Evolutionary conservation across 2,329 filamentous ascomycete genomes (phyloP).

Genomic region (Diaporthe eres): DNA sequence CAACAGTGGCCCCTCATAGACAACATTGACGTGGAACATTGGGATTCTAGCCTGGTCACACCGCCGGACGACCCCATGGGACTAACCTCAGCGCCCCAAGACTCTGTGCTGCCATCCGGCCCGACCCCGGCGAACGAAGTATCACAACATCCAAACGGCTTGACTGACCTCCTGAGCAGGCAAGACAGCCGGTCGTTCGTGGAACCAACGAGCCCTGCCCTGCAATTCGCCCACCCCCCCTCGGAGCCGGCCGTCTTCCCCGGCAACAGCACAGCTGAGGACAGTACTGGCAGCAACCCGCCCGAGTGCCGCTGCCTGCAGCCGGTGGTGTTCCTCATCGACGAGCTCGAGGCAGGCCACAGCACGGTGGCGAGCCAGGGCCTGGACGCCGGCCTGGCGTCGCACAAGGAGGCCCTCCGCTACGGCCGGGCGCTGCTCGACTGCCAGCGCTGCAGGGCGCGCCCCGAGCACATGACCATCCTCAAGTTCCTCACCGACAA

Average conservation of each 20-base stretch:
- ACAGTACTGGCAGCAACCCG: neutral
- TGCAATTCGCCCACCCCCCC: neutral
- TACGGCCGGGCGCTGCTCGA: slow-evolving; percentile 36
- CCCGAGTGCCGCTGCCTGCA: slow-evolving; percentile 36
- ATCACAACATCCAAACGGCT: neutral
- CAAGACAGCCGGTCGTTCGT: neutral
- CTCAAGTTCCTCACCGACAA: slow-evolving; percentile 38
- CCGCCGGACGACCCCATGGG: neutral
- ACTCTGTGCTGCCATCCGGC: neutral
- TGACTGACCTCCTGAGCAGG: neutral
- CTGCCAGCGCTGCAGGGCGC: slow-evolving; percentile 25
- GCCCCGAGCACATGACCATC: slow-evolving; percentile 38
- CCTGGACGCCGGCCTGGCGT: slow-evolving; percentile 35
- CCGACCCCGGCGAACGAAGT: neutral
- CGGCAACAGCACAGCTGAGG: neutral
- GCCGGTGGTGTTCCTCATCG: slow-evolving; percentile 33
- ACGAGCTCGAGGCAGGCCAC: slow-evolving; percentile 34
- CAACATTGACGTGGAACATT: neutral
- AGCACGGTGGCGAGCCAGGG: neutral
- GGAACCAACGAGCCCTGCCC: neutral
- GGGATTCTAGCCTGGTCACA: neutral
- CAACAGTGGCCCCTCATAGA: neutral
- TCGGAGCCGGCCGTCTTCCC: no score
- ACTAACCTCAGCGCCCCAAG: neutral
- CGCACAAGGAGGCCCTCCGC: slow-evolving; percentile 38